phyloP scores from a whole-genome alignment of 768 basidiomycete species.

The Cyathus striatus region DNA sequence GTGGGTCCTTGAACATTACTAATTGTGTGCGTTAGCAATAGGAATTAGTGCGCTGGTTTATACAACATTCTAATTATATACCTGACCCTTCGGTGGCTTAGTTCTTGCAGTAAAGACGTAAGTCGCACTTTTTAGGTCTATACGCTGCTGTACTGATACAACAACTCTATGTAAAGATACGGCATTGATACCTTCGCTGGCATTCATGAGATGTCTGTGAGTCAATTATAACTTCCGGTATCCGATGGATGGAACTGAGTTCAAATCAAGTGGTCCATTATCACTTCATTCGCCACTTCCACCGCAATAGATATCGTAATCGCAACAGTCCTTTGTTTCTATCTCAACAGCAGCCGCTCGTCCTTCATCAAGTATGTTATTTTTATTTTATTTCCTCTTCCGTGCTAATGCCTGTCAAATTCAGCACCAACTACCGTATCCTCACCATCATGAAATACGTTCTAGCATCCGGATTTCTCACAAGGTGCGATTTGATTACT shows the following conservation, averaged over 20 bases:
- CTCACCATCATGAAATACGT: constrained; percentile 2
- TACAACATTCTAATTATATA: background rate
- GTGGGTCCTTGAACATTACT: background rate
- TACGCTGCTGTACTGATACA: background rate
- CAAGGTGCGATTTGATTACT: background rate
- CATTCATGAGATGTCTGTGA: constrained; percentile 9
- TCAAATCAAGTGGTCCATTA: background rate
- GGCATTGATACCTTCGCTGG: constrained; percentile 8
- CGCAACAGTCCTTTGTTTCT: background rate
- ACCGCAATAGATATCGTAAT: background rate
- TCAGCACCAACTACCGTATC: background rate
- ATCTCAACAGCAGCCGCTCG: background rate
- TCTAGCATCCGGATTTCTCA: constrained; percentile 1
- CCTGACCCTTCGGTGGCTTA: constrained; percentile 1
- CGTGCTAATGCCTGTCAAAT: too few relatives aligned
- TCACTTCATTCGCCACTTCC: background rate
- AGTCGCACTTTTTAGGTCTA: background rate
- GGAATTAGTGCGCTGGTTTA: constrained; percentile 10
- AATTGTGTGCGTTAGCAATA: constrained; percentile 7
- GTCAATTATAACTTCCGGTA: background rate
- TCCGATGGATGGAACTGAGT: too few relatives aligned
- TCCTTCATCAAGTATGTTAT: background rate
- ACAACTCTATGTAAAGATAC: constrained; percentile 9
- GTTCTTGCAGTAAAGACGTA: constrained; percentile 15
- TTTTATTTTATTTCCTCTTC: too few relatives aligned